Evolutionary conservation across 495 filamentous ascomycete species (phyloP).

Genomic region (Xylaria scruposa): DNA sequence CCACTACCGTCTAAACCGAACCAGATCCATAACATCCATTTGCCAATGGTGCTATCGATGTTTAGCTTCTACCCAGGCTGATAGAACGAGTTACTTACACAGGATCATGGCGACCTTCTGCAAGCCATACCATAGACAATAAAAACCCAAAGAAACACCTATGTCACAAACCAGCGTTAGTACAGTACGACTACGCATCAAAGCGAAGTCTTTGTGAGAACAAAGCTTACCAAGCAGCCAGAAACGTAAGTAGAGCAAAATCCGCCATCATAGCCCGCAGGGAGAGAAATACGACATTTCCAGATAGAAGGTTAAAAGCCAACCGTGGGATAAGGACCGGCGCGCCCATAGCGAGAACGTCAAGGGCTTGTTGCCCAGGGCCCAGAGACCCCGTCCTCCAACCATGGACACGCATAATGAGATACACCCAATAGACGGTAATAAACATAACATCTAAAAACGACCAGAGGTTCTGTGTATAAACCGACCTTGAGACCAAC

Average conservation of each 20-base stretch:
- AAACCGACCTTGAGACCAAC: slow-evolving; percentile 63
- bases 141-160: slow-evolving; percentile 74
- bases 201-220: neutral
- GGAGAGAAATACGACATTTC: slow-evolving; percentile 75
- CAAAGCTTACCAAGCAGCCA: slow-evolving; percentile 63
- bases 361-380: slow-evolving; percentile 63
- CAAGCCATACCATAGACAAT: slow-evolving; percentile 73
- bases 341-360: slow-evolving; percentile 72
- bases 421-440: slow-evolving; percentile 65
- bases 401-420: slow-evolving; percentile 65
- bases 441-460: slow-evolving; percentile 76
- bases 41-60: slow-evolving; percentile 63
- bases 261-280: slow-evolving; percentile 77
- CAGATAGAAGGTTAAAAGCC: slow-evolving; percentile 75
- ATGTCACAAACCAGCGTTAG: slow-evolving; percentile 12
- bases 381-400: slow-evolving; percentile 45
- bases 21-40: slow-evolving; percentile 86
- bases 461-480: slow-evolving; percentile 80
- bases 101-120: slow-evolving; percentile 51
- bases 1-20: slow-evolving; percentile 78
- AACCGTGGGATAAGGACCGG: slow-evolving; percentile 74
- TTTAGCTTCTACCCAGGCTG: slow-evolving; percentile 28
- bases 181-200: neutral
- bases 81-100: slow-evolving; percentile 39
- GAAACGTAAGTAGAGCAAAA: slow-evolving; percentile 67